A percentile compares a stretch with the other conserved stretches of the same genome.
Conservation (phyloP, 148 eudicot species). For the Camellia lanceoleosa region DNA sequence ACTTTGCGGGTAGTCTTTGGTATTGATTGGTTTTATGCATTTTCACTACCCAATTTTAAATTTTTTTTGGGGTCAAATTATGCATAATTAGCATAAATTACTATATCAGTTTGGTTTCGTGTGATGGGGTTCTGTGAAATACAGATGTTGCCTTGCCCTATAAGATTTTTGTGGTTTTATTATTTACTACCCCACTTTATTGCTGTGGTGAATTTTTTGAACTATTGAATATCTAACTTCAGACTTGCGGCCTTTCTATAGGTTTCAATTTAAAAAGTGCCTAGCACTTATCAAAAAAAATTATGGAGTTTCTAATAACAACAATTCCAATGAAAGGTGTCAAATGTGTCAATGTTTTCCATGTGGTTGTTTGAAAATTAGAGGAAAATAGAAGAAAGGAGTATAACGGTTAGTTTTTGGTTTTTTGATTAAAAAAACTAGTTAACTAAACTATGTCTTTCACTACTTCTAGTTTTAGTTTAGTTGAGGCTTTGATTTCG, state of each 20-base stretch:
- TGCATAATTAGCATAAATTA: not conserved
- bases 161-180: not conserved
- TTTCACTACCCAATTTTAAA: not conserved
- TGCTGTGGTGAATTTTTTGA: not conserved
- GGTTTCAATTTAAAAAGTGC: not conserved
- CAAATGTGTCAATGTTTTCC: not conserved
- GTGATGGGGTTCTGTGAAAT: not conserved
- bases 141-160: not conserved
- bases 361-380: not conserved
- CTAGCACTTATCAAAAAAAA: not conserved
- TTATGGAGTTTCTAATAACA: not conserved
- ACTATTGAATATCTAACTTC: not conserved
- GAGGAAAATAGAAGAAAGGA: not conserved
- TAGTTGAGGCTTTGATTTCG: not conserved
- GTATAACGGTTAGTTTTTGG: not conserved
- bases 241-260: not conserved
- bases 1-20: not conserved
- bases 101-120: not conserved
- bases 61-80: not conserved
- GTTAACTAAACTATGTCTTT: not conserved
- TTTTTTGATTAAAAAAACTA: not conserved
- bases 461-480: not conserved
- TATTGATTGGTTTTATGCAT: not conserved
- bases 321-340: not conserved
- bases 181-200: not conserved